Base-by-base conservation (phyloP, 805 yeast genomes). In the Ogataea neopini region DNA sequence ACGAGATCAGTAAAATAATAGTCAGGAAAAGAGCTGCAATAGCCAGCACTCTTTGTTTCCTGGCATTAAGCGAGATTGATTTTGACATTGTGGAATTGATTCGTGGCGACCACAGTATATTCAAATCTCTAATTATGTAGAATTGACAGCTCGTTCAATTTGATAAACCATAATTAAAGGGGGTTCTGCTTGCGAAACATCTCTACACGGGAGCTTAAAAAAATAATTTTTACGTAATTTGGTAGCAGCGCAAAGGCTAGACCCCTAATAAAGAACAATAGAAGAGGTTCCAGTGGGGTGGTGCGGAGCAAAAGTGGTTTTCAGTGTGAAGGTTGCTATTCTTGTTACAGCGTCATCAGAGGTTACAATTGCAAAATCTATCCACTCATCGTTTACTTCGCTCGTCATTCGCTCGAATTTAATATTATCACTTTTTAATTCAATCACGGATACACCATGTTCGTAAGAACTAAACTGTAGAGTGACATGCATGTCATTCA, bases 1-100 rank as follows among this genome's bases (percentile, higher is more conserved):
- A 52, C 8, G 72, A 61, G 14, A 73, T 56, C 22, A 73, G 53
- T 42, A 75, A 62, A 7, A 75, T 54, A 6, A 72, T 47, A 3
- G 72, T 58, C 17, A 75, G 54, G 5, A 70, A 59, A 32, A 71
- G 56, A 3, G 77, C 72, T 14, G 78, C 71, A 17, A 75, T 59
- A 7, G 69, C 70, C n/a, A 73, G 53, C 22, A 71, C 60, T 50
- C 77, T 62, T 29, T 66, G 69, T 54, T 70, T 73, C 56, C 77
- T 57, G 7, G 64, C 56, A 43, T 56, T 57, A 9, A 57, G 20
- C 11, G 48, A 40, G 39, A 48, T 34, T 34, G 47, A 30, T 29
- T 43, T 45, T 11, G 39, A 34, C 49, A 42, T 50, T 3, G 17
- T 49, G 40, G 13, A 23, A 17, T 6, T 18, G 20, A 10, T 11